A percentile compares a stretch with the other conserved stretches of the same genome.
phyloP scores from a whole-genome alignment of 2,329 filamentous ascomycete species.

The Xylaria multiplex region DNA sequence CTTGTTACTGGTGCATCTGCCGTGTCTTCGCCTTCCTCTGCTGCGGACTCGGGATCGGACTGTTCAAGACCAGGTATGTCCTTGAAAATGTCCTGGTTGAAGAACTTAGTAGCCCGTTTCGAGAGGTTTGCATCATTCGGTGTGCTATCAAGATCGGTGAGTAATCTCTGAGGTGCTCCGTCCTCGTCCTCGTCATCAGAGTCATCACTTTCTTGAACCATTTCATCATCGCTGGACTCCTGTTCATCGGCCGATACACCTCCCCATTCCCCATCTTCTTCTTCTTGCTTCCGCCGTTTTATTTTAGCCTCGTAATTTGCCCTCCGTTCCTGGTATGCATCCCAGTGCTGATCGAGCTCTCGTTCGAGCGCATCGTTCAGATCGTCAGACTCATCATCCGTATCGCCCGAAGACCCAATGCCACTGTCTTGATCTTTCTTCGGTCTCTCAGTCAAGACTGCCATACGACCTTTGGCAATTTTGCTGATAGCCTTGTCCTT shows the following conservation, averaged over 20 bases:
- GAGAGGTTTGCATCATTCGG: slow-evolving; percentile 70
- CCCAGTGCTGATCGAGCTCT: slow-evolving; percentile 89
- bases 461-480: slow-evolving; percentile 83
- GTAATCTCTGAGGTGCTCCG: slow-evolving; percentile 59
- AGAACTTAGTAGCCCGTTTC: slow-evolving; percentile 86
- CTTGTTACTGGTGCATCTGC: slow-evolving; percentile 42
- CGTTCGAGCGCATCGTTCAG: slow-evolving; percentile 85
- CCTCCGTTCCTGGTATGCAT: slow-evolving; percentile 76
- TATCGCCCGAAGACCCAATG: slow-evolving; percentile 63
- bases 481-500: slow-evolving; percentile 75
- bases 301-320: slow-evolving; percentile 86
- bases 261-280: slow-evolving; percentile 90
- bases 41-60: slow-evolving; percentile 50
- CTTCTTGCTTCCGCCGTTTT: slow-evolving; percentile 85
- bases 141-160: slow-evolving; percentile 70
- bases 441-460: slow-evolving; percentile 67
- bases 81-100: slow-evolving; percentile 94
- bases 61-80: slow-evolving; percentile 76
- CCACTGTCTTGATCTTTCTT: slow-evolving; percentile 70
- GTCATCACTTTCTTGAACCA: slow-evolving; percentile 69
- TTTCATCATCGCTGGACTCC: slow-evolving; percentile 66
- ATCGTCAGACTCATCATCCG: slow-evolving; percentile 74
- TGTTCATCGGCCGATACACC: slow-evolving; percentile 78
- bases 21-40: slow-evolving; percentile 47
- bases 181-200: slow-evolving; percentile 66